Base-by-base conservation (phyloP, 192 early-diverging fungal genomes). In the Gigaspora rosea region DNA sequence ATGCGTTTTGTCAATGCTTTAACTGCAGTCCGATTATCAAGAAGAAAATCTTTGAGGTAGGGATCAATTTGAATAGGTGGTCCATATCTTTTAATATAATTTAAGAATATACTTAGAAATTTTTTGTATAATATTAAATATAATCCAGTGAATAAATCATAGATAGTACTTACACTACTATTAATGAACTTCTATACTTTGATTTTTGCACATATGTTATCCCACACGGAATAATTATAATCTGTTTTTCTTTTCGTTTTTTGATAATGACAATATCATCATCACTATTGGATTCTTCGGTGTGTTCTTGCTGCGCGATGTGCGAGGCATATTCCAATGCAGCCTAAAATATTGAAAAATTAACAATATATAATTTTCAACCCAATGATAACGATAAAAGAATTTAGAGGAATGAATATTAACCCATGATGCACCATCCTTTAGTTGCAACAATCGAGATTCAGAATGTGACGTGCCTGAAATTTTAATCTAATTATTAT, bases 371-470 rank as follows among this genome's bases (percentile, higher is more conserved):
- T 63, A 20, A 63, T 11, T 15, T 18, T 56, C 52, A 56, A 56
- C 8, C 0, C 8, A 56, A 15, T 56, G 2, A 56, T 56, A 4
- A 56, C 12, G 18, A 18, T 56, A 18, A 56, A 52, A 56, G 12
- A 1, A 15, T 15, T 56, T 56, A 56, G 11, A 54, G 0, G 0
- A 56, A 56, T 18, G 12, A 56, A 77, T 50, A 56, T 76, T 59
- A 77, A 84, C 83, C 85, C 85, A 88, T 18, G 80, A 82, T 13
- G 82, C 73, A 20, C 86, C 86, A 68, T 88, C 86, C 46, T 85
- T 88, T 27, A 86, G 80, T 8, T 72, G 50, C 32, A 81, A 65
- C 35, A 88, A 22, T 16, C 73, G 63, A 15, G 85, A 79, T 27
- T 65, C 47, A 80, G 73, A 51, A 84, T 86, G 71, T 82, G 85